Evolutionary conservation across 108 stramenopile genomes (phyloP), one percentile per base, ranked within the genome.

Genomic region (Skeletonema grethae): DNA sequence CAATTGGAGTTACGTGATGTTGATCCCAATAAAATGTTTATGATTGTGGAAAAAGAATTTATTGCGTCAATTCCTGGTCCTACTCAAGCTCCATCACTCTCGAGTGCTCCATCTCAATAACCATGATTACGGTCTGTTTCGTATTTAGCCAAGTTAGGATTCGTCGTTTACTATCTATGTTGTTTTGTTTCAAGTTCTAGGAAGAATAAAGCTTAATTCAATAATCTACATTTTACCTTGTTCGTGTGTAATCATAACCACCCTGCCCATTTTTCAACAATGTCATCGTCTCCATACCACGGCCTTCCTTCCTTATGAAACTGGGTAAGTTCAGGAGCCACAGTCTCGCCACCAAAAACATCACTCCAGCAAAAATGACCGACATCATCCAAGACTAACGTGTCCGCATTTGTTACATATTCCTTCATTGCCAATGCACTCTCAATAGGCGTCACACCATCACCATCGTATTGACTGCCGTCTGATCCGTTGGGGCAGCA

Each of bases 381-480:
- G 0, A 84, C 80, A 24, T 84, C 77, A 8, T 81, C 70, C 22
- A 85, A 61, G 25, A 78, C 62, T 63, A 87, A 20, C 7, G 82
- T 81, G 15, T 88, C 78, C 9, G 79, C 70, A 65, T 69, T 39
- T 4, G 71, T 70, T 50, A 75, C 58, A 25, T 65, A 76, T 22
- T 79, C 78, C 58, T 84, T 82, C 62, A 87, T 65, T 15, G 74
- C 82, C 20, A 88, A 63, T 1, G 87, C 78, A 55, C 71, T 74
- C 56, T 77, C 58, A 3, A 85, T 71, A 12, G 90, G 87, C 28
- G 90, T 91, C 39, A 91, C 77, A n/a, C 90, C 90, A 82, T 91
- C 90, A 6, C 90, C 90, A 59, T 86, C 84, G 31, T 85, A 86
- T 16, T 50, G 34, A 20, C 73, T 80, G 15, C 86, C 90, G 70